Base-by-base conservation (phyloP, 75 land plant species). In the Selaginella tamariscina region DNA sequence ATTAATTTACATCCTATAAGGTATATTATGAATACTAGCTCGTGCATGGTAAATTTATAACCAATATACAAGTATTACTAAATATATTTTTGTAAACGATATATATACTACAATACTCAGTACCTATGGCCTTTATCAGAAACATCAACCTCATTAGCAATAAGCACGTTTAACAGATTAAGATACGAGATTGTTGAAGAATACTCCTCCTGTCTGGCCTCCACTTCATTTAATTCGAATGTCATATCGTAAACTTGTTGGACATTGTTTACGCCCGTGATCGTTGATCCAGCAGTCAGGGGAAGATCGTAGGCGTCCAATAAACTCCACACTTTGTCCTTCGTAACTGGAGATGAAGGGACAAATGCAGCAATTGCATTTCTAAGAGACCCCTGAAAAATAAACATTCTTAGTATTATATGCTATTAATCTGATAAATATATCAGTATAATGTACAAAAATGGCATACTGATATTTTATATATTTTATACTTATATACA, bases 101-200 rank as follows among this genome's bases (percentile, higher is more conserved):
- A 39, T 5, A 39, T 5, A 39, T 39, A 39, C 5, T 5, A 5
- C 11, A 39, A 39, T 5, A 5, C 15, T 39, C 54, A 69, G n/a
- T 32, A 94, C 98, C 96, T 89, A 64, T 64, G 78, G 13, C 98
- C 98, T 56, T 82, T 81, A 69, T 94, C 96, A 64, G 79, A 72
- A 0, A 77, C 44, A 75, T 94, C 88, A 18, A 65, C 80, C 57
- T 94, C 98, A 69, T 84, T 74, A 56, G 76, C 78, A 68, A 94
- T 87, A 30, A 94, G 85, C 67, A 78, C 83, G 77, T 94, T 94
- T 63, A 94, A 64, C 64, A 94, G 77, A 30, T 87, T 87, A 55
- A 94, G 72, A 78, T 86, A 94, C 21, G 98, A 94, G 56, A 94
- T 85, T 2, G 98, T 94, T 2, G 98, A 94, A n/a, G 98, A 91